Percentiles rank a stretch among this genome's conserved stretches.
phyloP scores from a whole-genome alignment of 2,329 filamentous ascomycete genomes.

The Colletotrichum orchidophilum region DNA sequence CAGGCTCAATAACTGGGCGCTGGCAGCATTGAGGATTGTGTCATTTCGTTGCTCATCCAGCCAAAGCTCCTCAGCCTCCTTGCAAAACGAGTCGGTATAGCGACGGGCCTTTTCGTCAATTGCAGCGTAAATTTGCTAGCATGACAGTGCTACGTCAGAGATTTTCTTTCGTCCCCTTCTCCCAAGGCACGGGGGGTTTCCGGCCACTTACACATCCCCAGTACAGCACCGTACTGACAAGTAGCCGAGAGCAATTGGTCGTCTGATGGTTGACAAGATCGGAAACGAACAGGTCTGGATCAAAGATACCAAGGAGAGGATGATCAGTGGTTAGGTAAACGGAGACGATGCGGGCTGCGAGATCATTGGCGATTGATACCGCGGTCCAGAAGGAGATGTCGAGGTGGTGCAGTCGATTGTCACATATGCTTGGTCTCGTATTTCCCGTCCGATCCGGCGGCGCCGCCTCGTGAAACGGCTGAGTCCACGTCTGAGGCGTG shows the following conservation, averaged over 20 bases:
- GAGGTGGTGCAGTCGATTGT: constrained; percentile 41
- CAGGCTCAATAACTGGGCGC: constrained; percentile 45
- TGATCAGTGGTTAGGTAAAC: constrained; percentile 50
- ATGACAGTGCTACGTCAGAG: no score
- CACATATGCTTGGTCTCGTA: constrained; percentile 20
- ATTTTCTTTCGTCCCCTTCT: neutral
- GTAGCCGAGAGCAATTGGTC: constrained; percentile 44
- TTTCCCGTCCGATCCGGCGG: no score
- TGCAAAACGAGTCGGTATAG: constrained; percentile 1
- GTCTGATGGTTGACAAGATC: constrained; percentile 40
- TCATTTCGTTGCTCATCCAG: constrained; percentile 32
- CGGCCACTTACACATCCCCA: constrained; percentile 44
- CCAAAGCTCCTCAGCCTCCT: constrained; percentile 41
- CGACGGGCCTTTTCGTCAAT: constrained; percentile 20
- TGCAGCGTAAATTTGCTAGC: constrained; percentile 47
- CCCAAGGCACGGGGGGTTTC: neutral
- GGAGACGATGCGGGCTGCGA: constrained; percentile 46
- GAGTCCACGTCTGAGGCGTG: no score
- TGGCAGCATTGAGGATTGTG: constrained; percentile 41
- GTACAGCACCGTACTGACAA: constrained; percentile 47
- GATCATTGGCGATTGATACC: constrained; percentile 40
- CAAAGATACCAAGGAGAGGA: constrained; percentile 48
- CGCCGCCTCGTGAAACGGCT: no score
- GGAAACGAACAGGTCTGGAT: constrained; percentile 44
- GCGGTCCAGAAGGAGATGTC: constrained; percentile 47